Percentiles rank a stretch among this genome's conserved stretches.
Conservation (phyloP, 257 asterid genomes). For the Solanum sitiens region DNA sequence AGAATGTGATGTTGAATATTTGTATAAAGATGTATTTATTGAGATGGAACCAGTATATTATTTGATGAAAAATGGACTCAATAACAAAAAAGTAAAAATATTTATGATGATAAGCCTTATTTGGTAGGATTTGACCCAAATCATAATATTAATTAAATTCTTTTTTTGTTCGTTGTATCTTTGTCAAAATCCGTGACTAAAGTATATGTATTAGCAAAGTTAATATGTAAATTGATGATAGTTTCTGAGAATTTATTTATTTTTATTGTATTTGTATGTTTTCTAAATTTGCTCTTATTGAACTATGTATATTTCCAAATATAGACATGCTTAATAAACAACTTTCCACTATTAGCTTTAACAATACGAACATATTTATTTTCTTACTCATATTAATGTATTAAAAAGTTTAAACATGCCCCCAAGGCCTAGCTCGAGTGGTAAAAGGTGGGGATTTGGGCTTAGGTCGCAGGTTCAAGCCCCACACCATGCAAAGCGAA, state of each 20-base stretch:
- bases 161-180: neutral
- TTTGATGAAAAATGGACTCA: neutral
- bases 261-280: neutral
- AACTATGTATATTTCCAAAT: neutral
- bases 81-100: neutral
- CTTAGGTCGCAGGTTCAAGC: neutral
- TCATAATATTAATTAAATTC: neutral
- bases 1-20: neutral
- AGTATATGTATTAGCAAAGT: too few relatives aligned
- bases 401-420: too few relatives aligned
- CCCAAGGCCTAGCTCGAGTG: neutral
- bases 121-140: neutral
- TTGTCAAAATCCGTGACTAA: neutral
- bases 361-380: neutral
- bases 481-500: neutral
- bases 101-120: neutral
- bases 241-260: too few relatives aligned
- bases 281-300: neutral
- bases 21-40: neutral
- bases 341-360: neutral
- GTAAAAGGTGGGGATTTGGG: neutral
- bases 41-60: neutral
- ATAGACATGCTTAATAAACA: neutral
- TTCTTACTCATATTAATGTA: neutral
- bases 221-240: too few relatives aligned